Evolutionary conservation across 495 filamentous ascomycete genomes (phyloP).

Genomic region (Aspergillus panamensis): DNA sequence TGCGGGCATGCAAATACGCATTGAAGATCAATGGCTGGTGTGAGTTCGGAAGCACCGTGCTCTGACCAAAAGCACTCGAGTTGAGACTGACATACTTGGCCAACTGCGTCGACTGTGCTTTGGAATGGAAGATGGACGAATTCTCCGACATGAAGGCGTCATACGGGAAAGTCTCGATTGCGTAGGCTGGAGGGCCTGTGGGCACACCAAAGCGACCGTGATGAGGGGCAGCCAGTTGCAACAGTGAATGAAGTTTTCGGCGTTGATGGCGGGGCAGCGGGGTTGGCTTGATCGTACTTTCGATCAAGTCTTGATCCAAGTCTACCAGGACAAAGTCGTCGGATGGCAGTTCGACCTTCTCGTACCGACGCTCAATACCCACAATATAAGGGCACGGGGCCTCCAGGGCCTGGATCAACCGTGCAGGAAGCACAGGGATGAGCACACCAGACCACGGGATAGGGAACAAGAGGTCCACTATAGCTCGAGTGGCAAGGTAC

Average conservation of each 20-base stretch:
- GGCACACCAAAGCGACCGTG: conserved; percentile 83
- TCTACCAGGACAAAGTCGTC: conserved; percentile 96
- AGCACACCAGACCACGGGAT: conserved; percentile 89
- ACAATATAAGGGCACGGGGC: conserved; percentile 97
- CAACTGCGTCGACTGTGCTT: conserved; percentile 64
- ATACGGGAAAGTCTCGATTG: conserved; percentile 84
- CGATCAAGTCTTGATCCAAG: conserved; percentile 83
- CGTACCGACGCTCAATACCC: conserved; percentile 90
- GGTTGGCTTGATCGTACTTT: conserved; percentile 68
- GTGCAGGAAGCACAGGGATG: conserved; percentile 85
- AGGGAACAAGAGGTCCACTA: conserved; percentile 83
- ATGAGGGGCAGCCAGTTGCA: conserved; percentile 88
- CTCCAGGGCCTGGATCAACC: conserved; percentile 83
- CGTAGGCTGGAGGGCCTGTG: conserved; percentile 87
- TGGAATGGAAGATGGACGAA: conserved; percentile 68
- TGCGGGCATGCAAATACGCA: conserved; percentile 75
- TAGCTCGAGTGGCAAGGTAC: conserved; percentile 79
- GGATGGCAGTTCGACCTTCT: conserved; percentile 86
- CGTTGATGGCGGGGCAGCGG: conserved; percentile 84
- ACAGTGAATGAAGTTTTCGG: conserved; percentile 79
- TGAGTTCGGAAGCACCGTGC: conserved; percentile 49
- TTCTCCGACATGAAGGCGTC: conserved; percentile 88
- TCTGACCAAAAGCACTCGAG: conserved; percentile 75
- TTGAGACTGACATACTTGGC: conserved; percentile 83
- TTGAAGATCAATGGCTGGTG: conserved; percentile 72